A percentile compares a stretch with the other conserved stretches of the same genome.
phyloP scores from a whole-genome alignment of 202 grass and related monocot genomes.

The Dendrocalamus latiflorus region DNA sequence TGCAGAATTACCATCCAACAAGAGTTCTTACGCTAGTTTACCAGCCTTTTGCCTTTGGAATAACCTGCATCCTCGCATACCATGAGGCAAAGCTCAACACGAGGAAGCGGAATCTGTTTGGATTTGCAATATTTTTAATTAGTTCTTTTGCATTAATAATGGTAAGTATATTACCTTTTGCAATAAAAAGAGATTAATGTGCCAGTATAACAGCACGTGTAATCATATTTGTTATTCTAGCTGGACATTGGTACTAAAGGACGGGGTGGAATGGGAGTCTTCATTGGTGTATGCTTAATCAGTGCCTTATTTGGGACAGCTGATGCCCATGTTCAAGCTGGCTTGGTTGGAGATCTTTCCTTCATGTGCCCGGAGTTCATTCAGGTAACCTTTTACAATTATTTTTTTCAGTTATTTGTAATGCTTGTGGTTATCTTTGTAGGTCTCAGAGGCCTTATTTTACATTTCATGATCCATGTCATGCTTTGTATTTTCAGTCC shows the following conservation, averaged over 20 bases:
- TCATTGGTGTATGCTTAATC: conserved; percentile 68
- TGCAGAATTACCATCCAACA: conserved; percentile 66
- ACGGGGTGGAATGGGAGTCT: conserved; percentile 59
- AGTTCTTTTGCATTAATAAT: conserved; percentile 68
- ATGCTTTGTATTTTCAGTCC: conserved; percentile 51
- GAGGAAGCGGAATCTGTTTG: conserved; percentile 60
- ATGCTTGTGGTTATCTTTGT: not conserved
- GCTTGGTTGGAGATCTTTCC: conserved; percentile 84
- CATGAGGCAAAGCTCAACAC: conserved; percentile 89
- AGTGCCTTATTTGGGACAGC: conserved; percentile 73
- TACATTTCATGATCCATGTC: not conserved
- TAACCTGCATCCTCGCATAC: conserved; percentile 59
- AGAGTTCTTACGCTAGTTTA: conserved; percentile 86
- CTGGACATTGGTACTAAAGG: conserved; percentile 82
- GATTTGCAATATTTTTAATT: conserved; percentile 78
- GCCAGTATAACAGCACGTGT: not conserved
- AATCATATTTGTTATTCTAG: conserved; percentile 32
- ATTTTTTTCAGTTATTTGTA: not conserved
- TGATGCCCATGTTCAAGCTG: conserved; percentile 78
- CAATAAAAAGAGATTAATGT: not conserved
- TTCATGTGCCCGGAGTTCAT: conserved; percentile 89
- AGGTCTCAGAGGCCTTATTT: not conserved
- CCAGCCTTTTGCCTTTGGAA: conserved; percentile 88
- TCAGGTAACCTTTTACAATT: conserved; percentile 34
- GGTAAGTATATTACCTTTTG: conserved; percentile 33